phyloP scores from a whole-genome alignment of 345 rosid genomes.

The Raphanus raphanistrum region DNA sequence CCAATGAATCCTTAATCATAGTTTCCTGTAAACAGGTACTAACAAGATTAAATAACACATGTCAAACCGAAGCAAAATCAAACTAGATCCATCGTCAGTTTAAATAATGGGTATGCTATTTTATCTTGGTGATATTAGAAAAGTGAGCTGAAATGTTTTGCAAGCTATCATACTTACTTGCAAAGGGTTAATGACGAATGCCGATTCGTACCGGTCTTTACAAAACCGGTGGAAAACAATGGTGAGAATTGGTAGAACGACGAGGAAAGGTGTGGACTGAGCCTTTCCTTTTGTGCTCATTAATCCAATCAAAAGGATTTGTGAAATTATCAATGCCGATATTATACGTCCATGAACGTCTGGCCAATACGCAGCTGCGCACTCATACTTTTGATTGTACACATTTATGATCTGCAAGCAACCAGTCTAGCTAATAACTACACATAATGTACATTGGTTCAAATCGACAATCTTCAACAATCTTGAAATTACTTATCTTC shows the following conservation, averaged over 20 bases:
- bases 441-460: background rate
- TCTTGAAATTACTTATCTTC: background rate
- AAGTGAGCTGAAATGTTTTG: background rate
- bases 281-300: slow-evolving; percentile 65
- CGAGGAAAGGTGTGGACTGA: slow-evolving; percentile 70
- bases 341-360: slow-evolving; percentile 86
- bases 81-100: background rate
- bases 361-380: slow-evolving; percentile 94
- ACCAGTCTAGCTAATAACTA: background rate
- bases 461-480: background rate
- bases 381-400: slow-evolving; percentile 86
- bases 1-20: slow-evolving; percentile 87
- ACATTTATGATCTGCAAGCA: slow-evolving; percentile 77
- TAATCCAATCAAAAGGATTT: slow-evolving; percentile 75
- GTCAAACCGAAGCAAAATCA: background rate
- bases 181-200: slow-evolving; percentile 68
- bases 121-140: background rate
- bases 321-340: slow-evolving; percentile 73
- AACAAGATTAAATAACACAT: background rate
- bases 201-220: slow-evolving; percentile 77
- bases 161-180: slow-evolving; percentile 49
- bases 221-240: slow-evolving; percentile 64
- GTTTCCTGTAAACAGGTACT: slow-evolving; percentile 66
- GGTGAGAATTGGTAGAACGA: slow-evolving; percentile 71
- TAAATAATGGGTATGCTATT: background rate